Base-by-base conservation (phyloP, 2,329 filamentous ascomycete species). In the Pseudogymnoascus sp. region DNA sequence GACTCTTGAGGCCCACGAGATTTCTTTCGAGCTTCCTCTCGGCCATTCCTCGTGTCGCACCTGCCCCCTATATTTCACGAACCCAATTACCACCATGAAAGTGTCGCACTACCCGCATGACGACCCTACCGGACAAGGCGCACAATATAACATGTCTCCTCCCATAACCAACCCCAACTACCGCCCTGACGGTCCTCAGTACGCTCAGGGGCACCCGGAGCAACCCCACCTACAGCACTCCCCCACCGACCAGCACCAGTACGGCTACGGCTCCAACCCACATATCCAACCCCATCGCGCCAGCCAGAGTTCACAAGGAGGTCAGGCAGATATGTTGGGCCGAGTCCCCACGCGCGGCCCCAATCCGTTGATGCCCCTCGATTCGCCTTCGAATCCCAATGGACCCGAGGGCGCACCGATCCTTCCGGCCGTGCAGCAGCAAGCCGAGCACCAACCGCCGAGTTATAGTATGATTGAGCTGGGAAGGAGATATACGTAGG, bases 381-480 rank as follows among this genome's bases (percentile, higher is more conserved):
- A 37, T 39, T 53, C 47, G 28, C 47, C 47, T 4, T 58, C 57
- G 7, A 58, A 58, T n/a, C 57, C 11, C n/a, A 58, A 37, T 37
- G 57, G 57, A 5, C 2, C 20, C 33, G 33, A 58, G 12, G 57
- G 57, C 18, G 14, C 33, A n/a, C 57, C 20, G 7, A 58, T 37
- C 14, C 22, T 53, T 7, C 33, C 57, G 25, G 57, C 57, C 3
- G 33, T 37, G 18, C 57, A 37, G 20, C 36, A 37, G 30, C 57
- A 58, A 25, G n/a, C 33, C 11, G n/a, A 18, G 5, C 22, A n/a
- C 37, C 47, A 53, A 15, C 57, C 57, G 4, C 57, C 57, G 12
- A 58, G 57, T 12, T 58, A 36, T 58, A 58, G 57, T 30, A 58
- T 58, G 18, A 58, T 58, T 39, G 57, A 58, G 11, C 57, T 58